These are phyloP conservation scores for Trichoderma gracile DNA, from an alignment of 2,329 filamentous ascomycete genomes.

Conservation along the genomic window DNA sequence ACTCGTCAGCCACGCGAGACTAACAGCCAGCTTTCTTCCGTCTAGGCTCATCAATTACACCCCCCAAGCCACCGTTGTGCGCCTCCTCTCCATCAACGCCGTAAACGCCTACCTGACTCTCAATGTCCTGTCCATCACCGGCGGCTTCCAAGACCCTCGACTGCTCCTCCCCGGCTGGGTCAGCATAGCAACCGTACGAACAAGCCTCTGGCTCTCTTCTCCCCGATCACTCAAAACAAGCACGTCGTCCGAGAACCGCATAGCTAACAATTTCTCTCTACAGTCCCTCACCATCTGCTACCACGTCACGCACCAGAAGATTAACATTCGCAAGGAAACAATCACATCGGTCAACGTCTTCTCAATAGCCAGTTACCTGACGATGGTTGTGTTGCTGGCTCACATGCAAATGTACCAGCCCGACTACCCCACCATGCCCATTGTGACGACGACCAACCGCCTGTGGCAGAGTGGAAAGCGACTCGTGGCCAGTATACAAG, in stretches of 20 bases:
- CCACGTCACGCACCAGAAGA: conserved; percentile 74
- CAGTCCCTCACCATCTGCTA: conserved; percentile 73
- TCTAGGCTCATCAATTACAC: conserved; percentile 80
- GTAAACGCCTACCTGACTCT: conserved; percentile 75
- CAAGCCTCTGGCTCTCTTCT: not conserved
- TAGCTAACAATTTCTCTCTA: not conserved
- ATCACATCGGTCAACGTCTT: conserved; percentile 76
- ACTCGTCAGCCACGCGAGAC: not conserved
- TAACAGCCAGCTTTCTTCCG: not conserved
- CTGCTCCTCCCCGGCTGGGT: conserved; percentile 77
- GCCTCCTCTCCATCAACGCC: conserved; percentile 72
- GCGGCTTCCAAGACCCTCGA: conserved; percentile 68
- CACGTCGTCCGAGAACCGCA: not conserved
- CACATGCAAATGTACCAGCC: conserved; percentile 65
- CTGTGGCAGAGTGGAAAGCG: conserved; percentile 41
- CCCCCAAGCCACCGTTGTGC: conserved; percentile 75
- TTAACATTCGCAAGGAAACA: conserved; percentile 78
- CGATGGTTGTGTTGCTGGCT: conserved; percentile 67
- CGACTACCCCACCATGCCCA: conserved; percentile 61
- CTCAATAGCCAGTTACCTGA: conserved; percentile 73
- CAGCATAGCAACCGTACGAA: conserved; percentile 68
- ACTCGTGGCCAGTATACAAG: conserved; percentile 35
- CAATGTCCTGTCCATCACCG: conserved; percentile 68
- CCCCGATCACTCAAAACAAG: not conserved
- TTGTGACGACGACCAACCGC: conserved; percentile 46